Base-by-base conservation (phyloP, 208 protist species). In the Acanthamoeba castellanii region DNA sequence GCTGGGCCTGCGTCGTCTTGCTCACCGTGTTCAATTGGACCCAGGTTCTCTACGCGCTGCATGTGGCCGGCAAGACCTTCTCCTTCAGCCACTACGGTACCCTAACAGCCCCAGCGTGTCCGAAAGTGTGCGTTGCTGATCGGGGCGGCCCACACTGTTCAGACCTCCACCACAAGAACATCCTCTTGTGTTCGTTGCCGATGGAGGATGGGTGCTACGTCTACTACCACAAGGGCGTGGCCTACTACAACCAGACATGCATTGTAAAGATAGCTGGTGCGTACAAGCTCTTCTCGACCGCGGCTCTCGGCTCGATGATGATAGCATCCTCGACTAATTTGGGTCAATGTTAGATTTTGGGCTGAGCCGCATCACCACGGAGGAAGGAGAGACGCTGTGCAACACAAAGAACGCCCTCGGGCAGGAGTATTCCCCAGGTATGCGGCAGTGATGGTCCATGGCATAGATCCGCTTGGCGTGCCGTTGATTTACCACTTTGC, bases 151-250 rank as follows among this genome's bases (percentile, higher is more conserved):
- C 57, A 25, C 2, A 64, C 57, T 8, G 25, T 27, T 64, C 68
- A 76, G 68, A 76, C 32, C 68, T 76, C 30, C 68, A 76, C 14
- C 68, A 76, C n/a, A 76, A 76, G n/a, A 76, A 76, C 68, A 76
- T 76, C 16, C n/a, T 76, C 22, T 76, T 76, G 68, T 76, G 68
- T n/a, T 76, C 68, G 16, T 76, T 76, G 30, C 68, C 68, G 14
- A 42, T 76, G 27, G 68, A 76, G 32, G 30, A 76, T 1, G 68
- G 68, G 14, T 76, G 68, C 68, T 76, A 76, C 32, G 68, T 76
- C 30, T 76, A 76, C n/a, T 76, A 76, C 68, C 32, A 76, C 68
- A 42, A 76, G 30, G 68, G 68, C n/a, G 68, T 76, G 68, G 30
- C 68, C 3, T 16, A 76, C 68, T 76, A 76, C 68, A 76, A 76